A percentile compares a stretch with the other conserved stretches of the same genome.
Evolutionary conservation across 2,329 filamentous ascomycete genomes (phyloP).

Genomic region (Chrysoporthe puriensis): DNA sequence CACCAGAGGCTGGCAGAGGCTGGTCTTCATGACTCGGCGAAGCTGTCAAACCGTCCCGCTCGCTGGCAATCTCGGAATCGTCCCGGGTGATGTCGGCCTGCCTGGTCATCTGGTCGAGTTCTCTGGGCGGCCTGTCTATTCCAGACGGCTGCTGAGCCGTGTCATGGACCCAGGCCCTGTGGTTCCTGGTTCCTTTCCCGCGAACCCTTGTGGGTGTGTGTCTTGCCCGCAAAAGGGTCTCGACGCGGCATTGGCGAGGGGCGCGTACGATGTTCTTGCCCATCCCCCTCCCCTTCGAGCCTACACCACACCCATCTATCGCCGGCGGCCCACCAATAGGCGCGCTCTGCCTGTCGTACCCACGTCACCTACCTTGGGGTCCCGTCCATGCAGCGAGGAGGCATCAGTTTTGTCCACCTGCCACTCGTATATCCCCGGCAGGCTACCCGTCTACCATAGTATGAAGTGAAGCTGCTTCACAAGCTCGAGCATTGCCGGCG

Average conservation of each 20-base stretch:
- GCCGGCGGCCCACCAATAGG: slow-evolving; percentile 7
- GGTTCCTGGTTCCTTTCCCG: background rate
- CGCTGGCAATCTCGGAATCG: background rate
- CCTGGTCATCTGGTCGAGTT: background rate
- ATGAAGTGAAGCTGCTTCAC: slow-evolving; percentile 33
- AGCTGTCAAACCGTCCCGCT: background rate
- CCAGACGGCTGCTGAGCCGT: slow-evolving; percentile 22
- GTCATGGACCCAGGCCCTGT: slow-evolving; percentile 8
- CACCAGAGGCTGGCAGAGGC: background rate
- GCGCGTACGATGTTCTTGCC: slow-evolving; percentile 1
- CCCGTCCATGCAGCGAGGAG: slow-evolving; percentile 15
- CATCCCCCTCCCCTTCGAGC: slow-evolving; percentile 3
- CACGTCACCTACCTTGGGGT: slow-evolving; percentile 2
- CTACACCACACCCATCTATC: background rate
- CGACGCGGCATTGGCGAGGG: slow-evolving; percentile 17
- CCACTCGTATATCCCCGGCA: slow-evolving; percentile 8
- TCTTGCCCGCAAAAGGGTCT: slow-evolving; percentile 11
- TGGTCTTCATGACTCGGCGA: background rate
- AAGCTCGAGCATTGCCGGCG: slow-evolving; percentile 29
- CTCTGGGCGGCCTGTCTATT: slow-evolving; percentile 20
- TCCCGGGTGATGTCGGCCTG: background rate
- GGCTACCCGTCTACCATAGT: slow-evolving; percentile 4
- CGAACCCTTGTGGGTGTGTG: background rate
- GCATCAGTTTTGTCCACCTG: background rate
- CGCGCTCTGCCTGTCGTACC: background rate